Evolutionary conservation across 164 flowering plant species (phyloP).

Genomic region (Magnolia changhungtana): DNA sequence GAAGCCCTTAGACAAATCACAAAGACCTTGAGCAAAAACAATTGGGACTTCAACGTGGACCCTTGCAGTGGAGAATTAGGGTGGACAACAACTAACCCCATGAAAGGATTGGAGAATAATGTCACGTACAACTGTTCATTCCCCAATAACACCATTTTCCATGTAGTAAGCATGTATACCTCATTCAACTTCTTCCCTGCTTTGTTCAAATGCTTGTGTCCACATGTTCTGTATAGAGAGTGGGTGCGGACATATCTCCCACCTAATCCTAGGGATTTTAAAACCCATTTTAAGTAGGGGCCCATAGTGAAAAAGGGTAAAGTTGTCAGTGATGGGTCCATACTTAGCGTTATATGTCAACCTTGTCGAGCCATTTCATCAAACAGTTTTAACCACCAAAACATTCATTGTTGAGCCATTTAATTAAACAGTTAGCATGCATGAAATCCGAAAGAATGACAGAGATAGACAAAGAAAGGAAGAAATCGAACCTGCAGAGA

Average conservation of each 20-base stretch:
- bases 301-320: no score
- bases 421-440: no score
- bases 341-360: no score
- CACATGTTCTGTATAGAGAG: background rate
- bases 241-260: background rate
- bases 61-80: constrained; percentile 40
- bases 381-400: no score
- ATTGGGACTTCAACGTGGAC: constrained; percentile 61
- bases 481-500: no score
- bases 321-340: no score
- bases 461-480: no score
- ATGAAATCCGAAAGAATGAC: no score
- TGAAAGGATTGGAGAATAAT: constrained; percentile 21
- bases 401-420: no score
- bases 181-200: background rate
- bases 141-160: constrained; percentile 37
- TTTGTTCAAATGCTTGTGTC: background rate
- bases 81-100: constrained; percentile 16
- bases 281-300: background rate
- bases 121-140: constrained; percentile 48
- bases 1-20: constrained; percentile 35
- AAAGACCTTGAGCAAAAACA: constrained; percentile 36
- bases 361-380: no score
- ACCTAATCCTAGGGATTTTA: background rate
- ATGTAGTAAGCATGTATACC: constrained; percentile 52